A percentile compares a stretch with the other conserved stretches of the same genome.
phyloP scores from a whole-genome alignment of 2,329 filamentous ascomycete species.

The Neonectria magnoliae region DNA sequence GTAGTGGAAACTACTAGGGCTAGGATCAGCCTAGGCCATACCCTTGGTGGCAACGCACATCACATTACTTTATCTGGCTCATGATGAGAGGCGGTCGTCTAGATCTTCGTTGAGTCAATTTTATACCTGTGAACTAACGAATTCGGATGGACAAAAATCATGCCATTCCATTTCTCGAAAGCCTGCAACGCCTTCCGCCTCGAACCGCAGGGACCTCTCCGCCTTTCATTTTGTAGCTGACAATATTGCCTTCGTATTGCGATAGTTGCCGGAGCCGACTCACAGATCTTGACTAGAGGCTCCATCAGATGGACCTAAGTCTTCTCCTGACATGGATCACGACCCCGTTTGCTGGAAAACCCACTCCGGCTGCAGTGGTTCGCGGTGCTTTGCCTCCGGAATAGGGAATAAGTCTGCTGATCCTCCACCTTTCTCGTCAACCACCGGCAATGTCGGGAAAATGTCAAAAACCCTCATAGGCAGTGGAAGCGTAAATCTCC shows the following conservation, averaged over 20 bases:
- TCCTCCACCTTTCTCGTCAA: neutral
- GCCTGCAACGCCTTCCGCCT: neutral
- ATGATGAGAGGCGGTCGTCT: neutral
- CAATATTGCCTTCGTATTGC: neutral
- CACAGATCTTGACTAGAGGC: slow-evolving; percentile 1
- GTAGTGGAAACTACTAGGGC: neutral
- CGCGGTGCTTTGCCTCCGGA: neutral
- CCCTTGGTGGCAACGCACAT: neutral
- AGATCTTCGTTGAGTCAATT: neutral
- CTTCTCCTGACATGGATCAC: neutral
- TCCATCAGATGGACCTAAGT: neutral
- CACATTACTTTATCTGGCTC: neutral
- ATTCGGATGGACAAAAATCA: neutral
- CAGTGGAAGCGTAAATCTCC: neutral
- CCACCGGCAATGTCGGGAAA: neutral
- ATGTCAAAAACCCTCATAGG: neutral
- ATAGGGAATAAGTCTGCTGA: neutral
- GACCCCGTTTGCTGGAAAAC: neutral
- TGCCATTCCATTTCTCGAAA: too few relatives aligned
- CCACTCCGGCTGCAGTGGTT: neutral
- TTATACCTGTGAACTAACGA: neutral
- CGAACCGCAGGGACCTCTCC: neutral
- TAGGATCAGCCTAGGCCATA: neutral
- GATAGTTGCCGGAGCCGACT: neutral
- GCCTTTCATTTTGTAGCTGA: neutral